Conservation (phyloP, 2,329 filamentous ascomycete genomes). For the Trichoderma sp. region DNA sequence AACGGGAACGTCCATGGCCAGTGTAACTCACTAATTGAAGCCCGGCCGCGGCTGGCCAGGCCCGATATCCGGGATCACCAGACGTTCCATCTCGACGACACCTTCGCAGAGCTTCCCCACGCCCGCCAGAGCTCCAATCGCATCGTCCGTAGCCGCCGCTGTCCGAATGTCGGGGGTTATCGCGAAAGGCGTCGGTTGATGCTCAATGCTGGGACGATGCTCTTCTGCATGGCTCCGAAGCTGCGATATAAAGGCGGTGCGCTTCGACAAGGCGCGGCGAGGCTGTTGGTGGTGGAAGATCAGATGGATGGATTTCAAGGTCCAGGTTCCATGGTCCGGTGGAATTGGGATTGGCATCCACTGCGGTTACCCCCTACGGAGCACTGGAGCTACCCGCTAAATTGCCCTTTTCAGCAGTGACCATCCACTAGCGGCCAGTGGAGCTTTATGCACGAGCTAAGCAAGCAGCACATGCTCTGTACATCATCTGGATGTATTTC, state of each 20-base stretch:
- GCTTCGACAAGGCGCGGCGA: not conserved
- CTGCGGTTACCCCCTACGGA: not conserved
- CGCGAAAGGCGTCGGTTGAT: not conserved
- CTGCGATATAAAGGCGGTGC: not conserved
- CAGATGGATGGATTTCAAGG: not conserved
- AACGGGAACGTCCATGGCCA: not conserved
- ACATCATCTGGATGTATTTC: conserved; percentile 17
- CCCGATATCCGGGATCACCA: conserved; percentile 23
- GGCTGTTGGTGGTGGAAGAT: not conserved
- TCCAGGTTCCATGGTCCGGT: not conserved
- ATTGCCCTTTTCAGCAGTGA: conserved; percentile 13
- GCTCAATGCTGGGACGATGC: not conserved
- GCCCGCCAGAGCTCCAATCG: conserved; percentile 4
- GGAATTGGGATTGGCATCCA: conserved; percentile 10
- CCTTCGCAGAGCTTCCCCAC: conserved; percentile 22
- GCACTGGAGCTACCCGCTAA: conserved; percentile 18
- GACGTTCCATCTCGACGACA: conserved; percentile 23
- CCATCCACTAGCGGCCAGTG: conserved; percentile 7
- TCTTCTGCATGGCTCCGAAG: conserved; percentile 9
- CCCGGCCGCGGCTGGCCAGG: conserved; percentile 31
- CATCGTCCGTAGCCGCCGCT: conserved; percentile 6
- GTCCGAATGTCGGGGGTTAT: not conserved
- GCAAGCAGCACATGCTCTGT: conserved; percentile 13
- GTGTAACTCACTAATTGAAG: conserved; percentile 58
- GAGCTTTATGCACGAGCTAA: conserved; percentile 14